Conservation (phyloP, 129 eudicot genomes). For the Lactuca sativa region DNA sequence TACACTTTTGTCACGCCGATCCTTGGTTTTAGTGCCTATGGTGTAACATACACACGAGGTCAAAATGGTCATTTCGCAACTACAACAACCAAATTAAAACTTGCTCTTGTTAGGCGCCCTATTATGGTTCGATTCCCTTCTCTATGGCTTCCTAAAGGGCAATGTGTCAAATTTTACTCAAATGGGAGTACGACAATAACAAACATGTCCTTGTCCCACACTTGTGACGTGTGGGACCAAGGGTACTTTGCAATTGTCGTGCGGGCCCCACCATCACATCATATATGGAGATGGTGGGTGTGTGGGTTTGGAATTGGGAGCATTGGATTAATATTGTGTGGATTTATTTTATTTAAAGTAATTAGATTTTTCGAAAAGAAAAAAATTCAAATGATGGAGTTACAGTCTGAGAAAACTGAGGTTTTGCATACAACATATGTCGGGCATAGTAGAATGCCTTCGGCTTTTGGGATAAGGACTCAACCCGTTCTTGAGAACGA, state of each 20-base stretch:
- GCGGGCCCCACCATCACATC: slow-evolving; percentile 18
- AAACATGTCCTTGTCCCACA: slow-evolving; percentile 36
- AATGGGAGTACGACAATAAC: slow-evolving; percentile 47
- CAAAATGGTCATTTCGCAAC: slow-evolving; percentile 10
- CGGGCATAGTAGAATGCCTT: slow-evolving; percentile 77
- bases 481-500: slow-evolving; percentile 70
- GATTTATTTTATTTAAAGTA: slow-evolving; percentile 28
- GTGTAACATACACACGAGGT: slow-evolving; percentile 29
- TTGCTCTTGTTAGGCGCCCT: slow-evolving; percentile 34
- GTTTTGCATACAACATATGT: slow-evolving; percentile 62
- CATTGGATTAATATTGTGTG: slow-evolving; percentile 36
- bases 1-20: slow-evolving; percentile 61
- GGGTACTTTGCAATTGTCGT: slow-evolving; percentile 71
- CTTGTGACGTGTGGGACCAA: slow-evolving; percentile 43
- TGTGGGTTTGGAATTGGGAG: slow-evolving; percentile 51
- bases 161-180: slow-evolving; percentile 60
- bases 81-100: slow-evolving; percentile 25
- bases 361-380: slow-evolving; percentile 28
- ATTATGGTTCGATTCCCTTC: slow-evolving; percentile 47
- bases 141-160: slow-evolving; percentile 16
- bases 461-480: slow-evolving; percentile 78
- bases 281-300: slow-evolving; percentile 51
- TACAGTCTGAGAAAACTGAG: slow-evolving; percentile 51
- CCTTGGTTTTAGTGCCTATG: slow-evolving; percentile 57
- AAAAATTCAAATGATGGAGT: slow-evolving; percentile 57